Evolutionary conservation across 2,329 filamentous ascomycete genomes (phyloP).

Genomic region (Verticillium dahliae): DNA sequence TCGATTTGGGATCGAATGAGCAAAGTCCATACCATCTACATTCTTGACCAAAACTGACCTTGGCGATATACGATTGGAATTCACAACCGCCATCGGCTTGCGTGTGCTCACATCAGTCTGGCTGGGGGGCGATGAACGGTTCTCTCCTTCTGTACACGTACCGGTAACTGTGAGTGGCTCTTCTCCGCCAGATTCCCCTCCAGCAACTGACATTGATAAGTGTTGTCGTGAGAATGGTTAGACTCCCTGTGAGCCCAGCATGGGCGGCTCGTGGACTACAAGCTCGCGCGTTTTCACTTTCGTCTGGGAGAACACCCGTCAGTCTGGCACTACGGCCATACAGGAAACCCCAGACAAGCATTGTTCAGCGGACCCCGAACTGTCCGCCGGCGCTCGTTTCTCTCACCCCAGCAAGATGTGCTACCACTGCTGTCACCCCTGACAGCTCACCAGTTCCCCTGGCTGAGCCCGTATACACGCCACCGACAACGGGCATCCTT

Average conservation of each 20-base stretch:
- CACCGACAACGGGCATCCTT: slow-evolving; percentile 66
- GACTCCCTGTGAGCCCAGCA: background rate
- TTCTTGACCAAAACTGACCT: background rate
- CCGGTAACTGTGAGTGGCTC: background rate
- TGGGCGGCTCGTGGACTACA: background rate
- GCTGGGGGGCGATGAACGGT: background rate
- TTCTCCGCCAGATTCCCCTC: background rate
- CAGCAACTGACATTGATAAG: background rate
- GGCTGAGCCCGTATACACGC: slow-evolving; percentile 42
- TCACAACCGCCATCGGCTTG: too few species aligned
- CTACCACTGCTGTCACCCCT: slow-evolving; percentile 3
- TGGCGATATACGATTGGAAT: too few species aligned
- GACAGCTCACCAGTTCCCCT: slow-evolving; percentile 7
- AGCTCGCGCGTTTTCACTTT: background rate
- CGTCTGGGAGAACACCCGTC: background rate
- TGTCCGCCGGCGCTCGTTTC: slow-evolving; percentile 2
- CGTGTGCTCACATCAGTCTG: too few species aligned
- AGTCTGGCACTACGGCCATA: background rate
- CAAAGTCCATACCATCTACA: too few species aligned
- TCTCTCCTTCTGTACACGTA: background rate
- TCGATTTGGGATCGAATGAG: too few species aligned
- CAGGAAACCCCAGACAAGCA: background rate
- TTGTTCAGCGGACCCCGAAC: background rate
- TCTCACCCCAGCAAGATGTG: slow-evolving; percentile 7
- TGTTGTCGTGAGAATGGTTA: slow-evolving; percentile 1